These are phyloP conservation scores for Aphanomyces euteiches DNA, from an alignment of 352 stramenopile genomes.

Conservation along the genomic window DNA sequence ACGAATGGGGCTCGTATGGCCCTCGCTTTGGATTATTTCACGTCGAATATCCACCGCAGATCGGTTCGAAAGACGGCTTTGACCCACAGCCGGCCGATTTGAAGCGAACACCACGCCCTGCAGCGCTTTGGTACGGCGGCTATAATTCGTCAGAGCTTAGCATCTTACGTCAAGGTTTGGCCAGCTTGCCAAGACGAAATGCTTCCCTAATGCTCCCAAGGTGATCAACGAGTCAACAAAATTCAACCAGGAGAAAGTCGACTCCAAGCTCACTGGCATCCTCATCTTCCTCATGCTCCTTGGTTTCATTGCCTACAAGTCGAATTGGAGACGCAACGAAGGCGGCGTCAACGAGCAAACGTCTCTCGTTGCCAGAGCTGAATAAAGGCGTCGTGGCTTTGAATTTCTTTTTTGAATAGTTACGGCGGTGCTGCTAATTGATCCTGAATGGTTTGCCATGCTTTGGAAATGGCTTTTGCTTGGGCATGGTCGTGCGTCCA, in stretches of 20 bases:
- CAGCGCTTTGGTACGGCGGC: slow-evolving; percentile 51
- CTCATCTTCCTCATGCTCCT: slow-evolving; percentile 5
- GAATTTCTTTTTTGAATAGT: background rate
- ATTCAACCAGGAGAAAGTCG: slow-evolving; percentile 14
- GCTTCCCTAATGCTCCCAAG: slow-evolving; percentile 33
- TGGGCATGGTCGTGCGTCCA: background rate
- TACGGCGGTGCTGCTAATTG: background rate
- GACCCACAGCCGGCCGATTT: slow-evolving; percentile 36
- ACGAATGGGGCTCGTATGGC: slow-evolving; percentile 87
- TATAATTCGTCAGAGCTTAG: background rate
- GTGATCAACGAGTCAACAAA: background rate
- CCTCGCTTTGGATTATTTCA: slow-evolving; percentile 64
- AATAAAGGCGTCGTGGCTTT: background rate
- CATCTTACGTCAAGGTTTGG: slow-evolving; percentile 20
- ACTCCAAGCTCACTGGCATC: slow-evolving; percentile 15
- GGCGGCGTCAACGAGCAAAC: background rate
- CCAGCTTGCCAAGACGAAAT: slow-evolving; percentile 52
- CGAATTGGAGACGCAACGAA: background rate
- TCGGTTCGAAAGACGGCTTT: slow-evolving; percentile 39
- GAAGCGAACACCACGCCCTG: slow-evolving; percentile 41
- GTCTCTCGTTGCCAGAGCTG: slow-evolving; percentile 10
- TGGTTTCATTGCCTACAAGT: background rate
- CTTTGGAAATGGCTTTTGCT: background rate
- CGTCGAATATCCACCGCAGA: slow-evolving; percentile 49
- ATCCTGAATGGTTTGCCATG: background rate